Conservation (phyloP, 2,329 filamentous ascomycete species). For the Botrytis cinerea region DNA sequence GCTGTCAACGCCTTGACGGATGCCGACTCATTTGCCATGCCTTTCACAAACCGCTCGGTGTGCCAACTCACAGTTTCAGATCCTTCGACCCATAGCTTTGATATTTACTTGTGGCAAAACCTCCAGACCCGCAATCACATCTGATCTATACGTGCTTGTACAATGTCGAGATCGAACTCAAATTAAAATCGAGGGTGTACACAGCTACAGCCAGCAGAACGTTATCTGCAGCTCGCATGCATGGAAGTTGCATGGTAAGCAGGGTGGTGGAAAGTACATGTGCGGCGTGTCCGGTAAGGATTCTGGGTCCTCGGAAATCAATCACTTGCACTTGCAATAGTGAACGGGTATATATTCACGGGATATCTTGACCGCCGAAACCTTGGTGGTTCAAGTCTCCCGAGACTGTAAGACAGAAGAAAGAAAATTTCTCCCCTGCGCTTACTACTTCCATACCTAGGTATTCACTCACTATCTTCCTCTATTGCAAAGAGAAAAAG, state of each 20-base stretch:
- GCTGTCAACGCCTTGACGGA: slow-evolving; percentile 16
- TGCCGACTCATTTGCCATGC: slow-evolving; percentile 13
- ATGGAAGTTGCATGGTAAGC: slow-evolving; percentile 12
- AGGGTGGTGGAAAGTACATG: neutral
- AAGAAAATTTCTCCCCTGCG: neutral
- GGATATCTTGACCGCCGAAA: neutral
- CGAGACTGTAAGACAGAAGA: slow-evolving; percentile 1
- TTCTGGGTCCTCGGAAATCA: neutral
- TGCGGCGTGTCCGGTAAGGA: neutral
- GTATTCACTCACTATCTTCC: neutral
- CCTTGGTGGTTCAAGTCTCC: neutral
- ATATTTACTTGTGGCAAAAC: neutral
- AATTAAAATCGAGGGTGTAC: neutral
- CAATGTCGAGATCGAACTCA: neutral
- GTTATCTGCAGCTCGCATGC: slow-evolving; percentile 10
- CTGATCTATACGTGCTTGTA: slow-evolving; percentile 1
- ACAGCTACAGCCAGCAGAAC: neutral
- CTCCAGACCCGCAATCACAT: neutral
- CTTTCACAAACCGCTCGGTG: slow-evolving; percentile 6
- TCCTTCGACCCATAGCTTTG: slow-evolving; percentile 3
- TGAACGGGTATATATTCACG: neutral
- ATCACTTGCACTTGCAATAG: neutral
- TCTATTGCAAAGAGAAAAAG: neutral
- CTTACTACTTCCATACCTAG: neutral
- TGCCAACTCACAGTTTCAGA: slow-evolving; percentile 14